These are phyloP conservation scores for Nephelium lappaceum DNA, from an alignment of 345 rosid genomes.

Conservation along the genomic window DNA sequence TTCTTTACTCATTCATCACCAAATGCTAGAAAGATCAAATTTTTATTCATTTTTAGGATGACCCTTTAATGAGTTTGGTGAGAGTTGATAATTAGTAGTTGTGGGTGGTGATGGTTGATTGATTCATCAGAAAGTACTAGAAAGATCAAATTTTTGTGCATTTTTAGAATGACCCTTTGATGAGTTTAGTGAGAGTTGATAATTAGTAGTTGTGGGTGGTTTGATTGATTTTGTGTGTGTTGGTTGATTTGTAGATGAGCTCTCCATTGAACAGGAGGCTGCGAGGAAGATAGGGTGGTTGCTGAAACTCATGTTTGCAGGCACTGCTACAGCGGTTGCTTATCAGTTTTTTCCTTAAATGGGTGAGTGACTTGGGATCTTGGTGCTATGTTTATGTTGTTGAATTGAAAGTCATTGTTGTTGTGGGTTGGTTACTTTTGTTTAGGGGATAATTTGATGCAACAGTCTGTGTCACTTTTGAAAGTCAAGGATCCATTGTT, in stretches of 20 bases:
- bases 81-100: background rate
- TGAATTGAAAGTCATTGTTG: no score
- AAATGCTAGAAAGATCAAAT: background rate
- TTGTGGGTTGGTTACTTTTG: no score
- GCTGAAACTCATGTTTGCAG: conserved; percentile 73
- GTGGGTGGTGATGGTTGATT: background rate
- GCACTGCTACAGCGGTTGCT: conserved; percentile 68
- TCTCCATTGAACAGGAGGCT: conserved; percentile 76
- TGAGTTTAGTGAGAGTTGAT: background rate
- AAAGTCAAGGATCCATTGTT: conserved; percentile 90
- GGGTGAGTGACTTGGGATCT: conserved; percentile 50
- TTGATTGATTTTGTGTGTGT: conserved; percentile 6
- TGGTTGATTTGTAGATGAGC: conserved; percentile 51
- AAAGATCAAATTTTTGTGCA: background rate
- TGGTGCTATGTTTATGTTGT: no score
- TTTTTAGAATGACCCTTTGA: background rate
- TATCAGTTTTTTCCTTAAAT: conserved; percentile 84
- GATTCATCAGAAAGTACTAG: no score
- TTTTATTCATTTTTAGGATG: background rate
- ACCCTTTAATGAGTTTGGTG: background rate
- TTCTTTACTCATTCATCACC: no score
- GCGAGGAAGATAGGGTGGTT: conserved; percentile 85
- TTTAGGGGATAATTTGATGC: conserved; percentile 86
- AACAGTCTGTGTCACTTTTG: conserved; percentile 85
- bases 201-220: background rate